Conservation (phyloP, 441 rosid genomes). For the Syzygium syzygioides region DNA sequence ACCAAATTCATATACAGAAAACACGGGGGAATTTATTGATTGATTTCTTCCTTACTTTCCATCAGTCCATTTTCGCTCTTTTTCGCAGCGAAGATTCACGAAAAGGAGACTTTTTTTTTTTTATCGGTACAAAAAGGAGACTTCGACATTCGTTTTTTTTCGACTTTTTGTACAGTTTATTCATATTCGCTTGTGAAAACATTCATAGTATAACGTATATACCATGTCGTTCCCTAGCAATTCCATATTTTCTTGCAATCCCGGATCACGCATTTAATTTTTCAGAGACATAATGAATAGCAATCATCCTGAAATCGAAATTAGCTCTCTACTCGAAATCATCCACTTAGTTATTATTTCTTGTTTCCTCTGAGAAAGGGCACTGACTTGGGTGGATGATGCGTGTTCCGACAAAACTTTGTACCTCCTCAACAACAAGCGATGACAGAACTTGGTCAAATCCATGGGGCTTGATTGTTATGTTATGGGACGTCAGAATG, state of each 20-base stretch:
- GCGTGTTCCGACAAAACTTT: background rate
- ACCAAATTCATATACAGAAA: background rate
- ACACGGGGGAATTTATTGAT: background rate
- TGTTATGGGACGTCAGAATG: background rate
- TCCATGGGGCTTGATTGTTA: background rate
- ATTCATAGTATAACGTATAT: background rate
- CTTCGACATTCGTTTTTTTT: background rate
- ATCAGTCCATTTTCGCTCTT: background rate
- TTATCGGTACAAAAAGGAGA: background rate
- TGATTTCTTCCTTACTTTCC: background rate
- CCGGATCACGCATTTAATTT: background rate
- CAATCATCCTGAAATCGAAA: background rate
- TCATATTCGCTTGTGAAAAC: background rate
- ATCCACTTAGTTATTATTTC: background rate
- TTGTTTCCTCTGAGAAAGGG: background rate
- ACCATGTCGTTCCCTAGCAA: background rate
- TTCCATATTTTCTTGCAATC: background rate
- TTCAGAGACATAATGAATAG: background rate
- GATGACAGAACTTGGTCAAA: background rate
- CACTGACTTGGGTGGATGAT: background rate
- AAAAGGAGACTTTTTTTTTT: background rate
- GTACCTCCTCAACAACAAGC: background rate
- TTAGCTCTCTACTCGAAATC: background rate
- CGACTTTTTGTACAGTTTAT: background rate
- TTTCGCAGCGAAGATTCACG: background rate